Base-by-base conservation (phyloP, 2,329 filamentous ascomycete species). In the Arthrobotrys musiformis region DNA sequence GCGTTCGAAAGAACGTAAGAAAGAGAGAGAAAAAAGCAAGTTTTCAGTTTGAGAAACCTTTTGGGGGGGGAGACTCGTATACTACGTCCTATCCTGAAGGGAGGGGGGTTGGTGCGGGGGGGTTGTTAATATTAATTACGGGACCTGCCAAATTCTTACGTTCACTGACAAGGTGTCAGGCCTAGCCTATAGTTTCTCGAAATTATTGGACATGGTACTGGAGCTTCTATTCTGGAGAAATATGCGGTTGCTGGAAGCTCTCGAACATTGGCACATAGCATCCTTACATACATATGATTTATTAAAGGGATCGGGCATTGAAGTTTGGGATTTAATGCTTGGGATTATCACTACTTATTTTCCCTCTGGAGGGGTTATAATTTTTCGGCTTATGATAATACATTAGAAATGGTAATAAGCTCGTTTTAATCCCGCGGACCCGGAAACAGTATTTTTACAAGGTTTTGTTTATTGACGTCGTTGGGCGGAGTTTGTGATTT, bases 151-250 rank as follows among this genome's bases (percentile, higher is more conserved):
- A 48, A 62, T 64, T 64, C 46, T 54, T 58, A 58, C 19, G 22
- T 58, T 61, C 44, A 54, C 42, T 70, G 52, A 52, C 52, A 58
- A 52, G 35, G 68, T 58, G 24, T 22, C 42, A 64, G 68, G 54
- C 54, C 48, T 46, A 54, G 68, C 35, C 48, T 72, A 72, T 72
- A 72, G 24, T 72, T 72, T 72, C 68, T 70, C 56, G 46, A 72
- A 70, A 72, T 63, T 63, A 72, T 64, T 11, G 15, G 6, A 46
- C 42, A 33, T 46, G 44, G 54, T 48, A 37, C 64, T 33, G 40
- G 68, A 72, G 56, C 56, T 70, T 64, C 68, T 50, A 58, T 56
- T 60, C 50, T 48, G 64, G 64, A 40, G 63, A 50, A 42, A 56
- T 58, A 17, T 40, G 54, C 17, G 40, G 54, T 58, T n/a, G 22